Evolutionary conservation across 257 asterid genomes (phyloP).

Genomic region (Ilex asprella): DNA sequence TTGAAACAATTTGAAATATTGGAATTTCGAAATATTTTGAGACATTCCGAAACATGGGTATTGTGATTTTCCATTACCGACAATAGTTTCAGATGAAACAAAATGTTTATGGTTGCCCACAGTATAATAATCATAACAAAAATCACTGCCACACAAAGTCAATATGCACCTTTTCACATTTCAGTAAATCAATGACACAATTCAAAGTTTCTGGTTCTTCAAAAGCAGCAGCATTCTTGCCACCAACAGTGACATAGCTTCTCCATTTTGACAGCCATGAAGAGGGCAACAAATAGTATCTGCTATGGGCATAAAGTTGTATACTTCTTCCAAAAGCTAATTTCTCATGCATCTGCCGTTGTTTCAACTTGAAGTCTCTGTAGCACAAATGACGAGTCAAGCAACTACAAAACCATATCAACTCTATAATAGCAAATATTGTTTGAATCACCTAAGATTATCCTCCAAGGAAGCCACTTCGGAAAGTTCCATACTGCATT

Average conservation of each 20-base stretch:
- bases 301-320: constrained; percentile 44
- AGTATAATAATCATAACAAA: too few relatives aligned
- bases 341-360: constrained; percentile 78
- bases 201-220: constrained; percentile 58
- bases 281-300: constrained; percentile 70
- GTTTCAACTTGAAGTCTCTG: constrained; percentile 88
- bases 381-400: constrained; percentile 32
- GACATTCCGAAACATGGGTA: too few relatives aligned
- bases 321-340: constrained; percentile 55
- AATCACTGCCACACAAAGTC: neutral
- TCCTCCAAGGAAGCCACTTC: constrained; percentile 87
- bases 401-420: constrained; percentile 15
- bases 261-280: constrained; percentile 87
- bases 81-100: too few relatives aligned
- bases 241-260: constrained; percentile 60
- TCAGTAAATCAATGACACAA: constrained; percentile 49
- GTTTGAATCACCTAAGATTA: constrained; percentile 53
- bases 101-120: too few relatives aligned
- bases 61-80: too few relatives aligned
- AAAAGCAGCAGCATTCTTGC: constrained; percentile 48
- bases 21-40: too few relatives aligned
- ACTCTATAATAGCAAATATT: neutral
- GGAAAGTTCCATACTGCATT: constrained; percentile 58
- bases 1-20: too few relatives aligned
- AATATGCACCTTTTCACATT: constrained; percentile 63